Evolutionary conservation across 106 monocot species (phyloP).

Genomic region (Triglochin maritima): DNA sequence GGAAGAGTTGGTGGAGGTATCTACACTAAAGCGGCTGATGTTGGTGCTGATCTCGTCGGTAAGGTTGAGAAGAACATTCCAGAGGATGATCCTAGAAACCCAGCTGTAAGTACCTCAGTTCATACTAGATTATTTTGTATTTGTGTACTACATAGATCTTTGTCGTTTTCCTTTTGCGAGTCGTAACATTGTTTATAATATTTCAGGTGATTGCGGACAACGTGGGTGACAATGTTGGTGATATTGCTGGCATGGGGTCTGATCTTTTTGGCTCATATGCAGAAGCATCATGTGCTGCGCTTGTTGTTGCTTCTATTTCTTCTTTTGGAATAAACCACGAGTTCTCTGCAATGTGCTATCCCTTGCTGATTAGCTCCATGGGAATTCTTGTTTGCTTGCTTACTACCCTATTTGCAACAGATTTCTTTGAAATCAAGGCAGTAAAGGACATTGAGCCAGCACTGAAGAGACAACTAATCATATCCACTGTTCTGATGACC

Average conservation of each 20-base stretch:
- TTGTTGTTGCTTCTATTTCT: slow-evolving; percentile 24
- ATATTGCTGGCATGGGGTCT: slow-evolving; percentile 29
- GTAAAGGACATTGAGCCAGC: slow-evolving; percentile 24
- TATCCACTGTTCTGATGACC: slow-evolving; percentile 18
- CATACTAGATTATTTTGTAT: background rate
- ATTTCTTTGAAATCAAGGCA: slow-evolving; percentile 18
- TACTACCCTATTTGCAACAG: slow-evolving; percentile 20
- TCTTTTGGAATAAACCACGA: slow-evolving; percentile 24
- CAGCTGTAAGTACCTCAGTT: slow-evolving; percentile 8
- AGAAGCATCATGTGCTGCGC: slow-evolving; percentile 20
- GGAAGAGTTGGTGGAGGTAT: slow-evolving; percentile 27
- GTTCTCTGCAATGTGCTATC: slow-evolving; percentile 23
- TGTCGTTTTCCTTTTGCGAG: background rate
- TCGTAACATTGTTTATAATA: background rate
- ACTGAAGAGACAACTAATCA: slow-evolving; percentile 20
- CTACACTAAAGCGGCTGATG: slow-evolving; percentile 26
- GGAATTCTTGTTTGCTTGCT: slow-evolving; percentile 24
- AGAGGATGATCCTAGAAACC: slow-evolving; percentile 25
- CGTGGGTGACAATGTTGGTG: slow-evolving; percentile 27
- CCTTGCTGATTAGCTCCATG: slow-evolving; percentile 25
- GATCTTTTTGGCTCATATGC: slow-evolving; percentile 26
- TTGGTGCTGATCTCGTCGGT: slow-evolving; percentile 24
- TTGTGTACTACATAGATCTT: background rate
- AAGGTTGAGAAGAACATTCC: slow-evolving; percentile 23
- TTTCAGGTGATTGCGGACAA: slow-evolving; percentile 26